Percentiles rank a stretch among this genome's conserved stretches.
Evolutionary conservation across 1,284 basidiomycete species (phyloP).

Genomic region (Bjerkandera adusta): DNA sequence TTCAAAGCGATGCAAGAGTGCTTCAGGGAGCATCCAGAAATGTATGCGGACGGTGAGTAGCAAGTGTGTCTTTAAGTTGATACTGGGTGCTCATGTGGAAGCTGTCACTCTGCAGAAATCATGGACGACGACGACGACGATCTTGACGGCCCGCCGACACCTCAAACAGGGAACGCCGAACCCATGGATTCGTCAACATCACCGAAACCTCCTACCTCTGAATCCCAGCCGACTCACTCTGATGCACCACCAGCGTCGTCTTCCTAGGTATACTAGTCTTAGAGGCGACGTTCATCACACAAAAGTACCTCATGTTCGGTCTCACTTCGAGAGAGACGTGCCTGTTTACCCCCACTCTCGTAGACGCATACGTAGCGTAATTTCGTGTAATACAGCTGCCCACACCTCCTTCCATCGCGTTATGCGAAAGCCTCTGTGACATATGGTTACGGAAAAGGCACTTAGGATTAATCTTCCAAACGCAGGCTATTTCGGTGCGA

Average conservation of each 20-base stretch:
- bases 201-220: too few species aligned
- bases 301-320: too few species aligned
- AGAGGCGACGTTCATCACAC: too few species aligned
- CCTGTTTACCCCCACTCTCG: background rate
- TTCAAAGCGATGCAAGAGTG: slow-evolving; percentile 99
- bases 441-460: too few species aligned
- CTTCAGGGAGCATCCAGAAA: slow-evolving; percentile 94
- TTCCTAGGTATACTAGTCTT: too few species aligned
- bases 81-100: background rate
- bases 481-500: too few species aligned
- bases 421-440: too few species aligned
- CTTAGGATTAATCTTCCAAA: too few species aligned
- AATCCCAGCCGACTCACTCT: too few species aligned
- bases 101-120: slow-evolving; percentile 21
- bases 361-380: background rate
- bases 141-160: slow-evolving; percentile 16
- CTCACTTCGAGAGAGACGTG: background rate
- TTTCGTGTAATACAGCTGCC: slow-evolving; percentile 5
- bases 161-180: background rate
- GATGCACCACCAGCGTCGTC: too few species aligned
- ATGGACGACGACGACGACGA: slow-evolving; percentile 31
- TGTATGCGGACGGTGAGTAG: slow-evolving; percentile 86
- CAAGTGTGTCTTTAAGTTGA: background rate
- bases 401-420: too few species aligned
- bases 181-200: background rate